Conservation (phyloP, 139 green algal genomes). For the Picochlorum sp. region DNA sequence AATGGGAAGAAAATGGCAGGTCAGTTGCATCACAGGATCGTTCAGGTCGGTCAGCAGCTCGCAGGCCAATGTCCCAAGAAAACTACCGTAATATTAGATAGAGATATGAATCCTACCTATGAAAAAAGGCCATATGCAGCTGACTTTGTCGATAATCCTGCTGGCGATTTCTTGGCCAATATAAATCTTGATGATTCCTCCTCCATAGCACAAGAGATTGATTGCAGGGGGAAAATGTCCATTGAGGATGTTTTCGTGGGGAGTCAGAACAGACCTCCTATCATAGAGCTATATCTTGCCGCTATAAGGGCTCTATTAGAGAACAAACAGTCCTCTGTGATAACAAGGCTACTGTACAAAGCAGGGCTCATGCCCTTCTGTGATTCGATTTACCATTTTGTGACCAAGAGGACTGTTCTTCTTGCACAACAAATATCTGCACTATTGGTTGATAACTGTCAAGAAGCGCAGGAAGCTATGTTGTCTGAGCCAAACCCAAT, state of each 20-base stretch:
- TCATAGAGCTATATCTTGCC: too few relatives aligned
- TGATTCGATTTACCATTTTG: not conserved
- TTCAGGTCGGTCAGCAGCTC: not conserved
- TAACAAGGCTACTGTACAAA: not conserved
- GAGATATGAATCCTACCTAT: slow-evolving; percentile 4
- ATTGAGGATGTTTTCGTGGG: too few relatives aligned
- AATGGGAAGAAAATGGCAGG: not conserved
- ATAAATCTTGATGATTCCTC: not conserved
- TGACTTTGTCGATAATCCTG: slow-evolving; percentile 25
- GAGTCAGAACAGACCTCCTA: too few relatives aligned
- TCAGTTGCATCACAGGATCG: slow-evolving; percentile 1
- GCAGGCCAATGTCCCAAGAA: not conserved
- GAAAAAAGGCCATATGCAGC: slow-evolving; percentile 21
- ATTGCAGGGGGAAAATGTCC: too few relatives aligned
- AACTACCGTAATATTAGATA: slow-evolving; percentile 2
- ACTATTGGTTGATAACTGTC: not conserved
- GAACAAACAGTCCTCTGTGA: too few relatives aligned
- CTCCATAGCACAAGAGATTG: not conserved
- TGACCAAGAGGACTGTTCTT: not conserved
- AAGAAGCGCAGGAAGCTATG: not conserved
- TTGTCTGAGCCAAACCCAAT: not conserved
- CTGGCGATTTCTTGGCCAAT: slow-evolving; percentile 16
- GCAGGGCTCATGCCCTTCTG: not conserved
- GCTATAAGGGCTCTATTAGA: too few relatives aligned
- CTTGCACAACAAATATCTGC: not conserved